Percentiles rank a stretch among this genome's conserved stretches.
Conservation (phyloP, 2,329 filamentous ascomycete genomes). For the Penicillium sp. region DNA sequence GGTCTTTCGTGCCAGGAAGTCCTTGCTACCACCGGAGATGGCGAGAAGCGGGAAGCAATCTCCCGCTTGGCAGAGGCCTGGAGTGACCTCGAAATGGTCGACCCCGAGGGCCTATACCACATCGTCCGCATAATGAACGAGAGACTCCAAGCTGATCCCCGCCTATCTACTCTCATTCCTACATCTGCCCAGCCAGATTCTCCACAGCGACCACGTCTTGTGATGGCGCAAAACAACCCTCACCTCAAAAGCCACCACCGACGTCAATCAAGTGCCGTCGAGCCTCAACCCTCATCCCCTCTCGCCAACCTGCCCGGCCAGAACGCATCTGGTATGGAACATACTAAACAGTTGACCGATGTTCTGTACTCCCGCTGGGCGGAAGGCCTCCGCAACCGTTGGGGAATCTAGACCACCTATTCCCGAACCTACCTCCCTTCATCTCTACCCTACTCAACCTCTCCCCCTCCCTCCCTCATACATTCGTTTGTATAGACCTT, state of each 20-base stretch:
- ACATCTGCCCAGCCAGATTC: slow-evolving; percentile 39
- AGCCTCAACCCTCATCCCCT: slow-evolving; percentile 38
- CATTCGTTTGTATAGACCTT: slow-evolving; percentile 33
- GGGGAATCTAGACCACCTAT: slow-evolving; percentile 44
- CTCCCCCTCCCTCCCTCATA: slow-evolving; percentile 6
- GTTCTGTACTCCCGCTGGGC: slow-evolving; percentile 90
- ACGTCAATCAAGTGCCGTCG: slow-evolving; percentile 52
- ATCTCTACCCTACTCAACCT: background rate
- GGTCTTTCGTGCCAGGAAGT: slow-evolving; percentile 83
- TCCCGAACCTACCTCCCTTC: background rate
- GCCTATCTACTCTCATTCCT: slow-evolving; percentile 42
- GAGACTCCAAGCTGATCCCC: slow-evolving; percentile 58
- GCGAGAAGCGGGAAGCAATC: slow-evolving; percentile 78
- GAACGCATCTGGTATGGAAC: slow-evolving; percentile 77
- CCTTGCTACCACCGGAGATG: slow-evolving; percentile 72
- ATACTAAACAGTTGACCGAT: slow-evolving; percentile 84
- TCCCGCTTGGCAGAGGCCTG: slow-evolving; percentile 83
- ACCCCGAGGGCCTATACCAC: slow-evolving; percentile 87
- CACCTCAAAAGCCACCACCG: slow-evolving; percentile 78
- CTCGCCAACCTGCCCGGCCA: slow-evolving; percentile 56
- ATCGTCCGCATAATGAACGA: slow-evolving; percentile 76
- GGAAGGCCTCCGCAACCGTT: slow-evolving; percentile 74
- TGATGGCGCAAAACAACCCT: slow-evolving; percentile 79
- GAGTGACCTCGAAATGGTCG: slow-evolving; percentile 77
- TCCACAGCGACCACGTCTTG: slow-evolving; percentile 62